Evolutionary conservation across 495 filamentous ascomycete species (phyloP).

Genomic region (Cercophora sp.): DNA sequence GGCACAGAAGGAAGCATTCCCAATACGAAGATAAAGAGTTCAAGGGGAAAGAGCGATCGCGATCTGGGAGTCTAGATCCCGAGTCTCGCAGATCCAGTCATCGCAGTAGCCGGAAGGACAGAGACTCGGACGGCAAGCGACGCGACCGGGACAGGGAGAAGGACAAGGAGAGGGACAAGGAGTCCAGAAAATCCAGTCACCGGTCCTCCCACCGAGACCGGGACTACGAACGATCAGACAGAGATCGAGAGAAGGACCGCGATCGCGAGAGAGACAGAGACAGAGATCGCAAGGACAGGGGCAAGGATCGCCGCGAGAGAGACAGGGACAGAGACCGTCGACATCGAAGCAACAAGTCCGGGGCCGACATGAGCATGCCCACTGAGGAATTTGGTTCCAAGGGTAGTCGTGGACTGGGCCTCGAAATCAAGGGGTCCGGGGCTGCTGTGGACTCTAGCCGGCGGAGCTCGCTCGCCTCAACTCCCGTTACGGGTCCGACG

Average conservation of each 20-base stretch:
- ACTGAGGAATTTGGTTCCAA: no score
- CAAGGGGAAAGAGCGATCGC: conserved; percentile 39
- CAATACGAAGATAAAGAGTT: conserved; percentile 35
- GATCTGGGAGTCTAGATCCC: conserved; percentile 46
- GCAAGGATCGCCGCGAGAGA: conserved; percentile 34
- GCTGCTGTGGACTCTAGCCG: conserved; percentile 28
- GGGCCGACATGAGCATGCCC: no score
- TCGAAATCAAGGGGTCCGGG: conserved; percentile 34
- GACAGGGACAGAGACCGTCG: conserved; percentile 42
- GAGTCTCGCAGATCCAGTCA: conserved; percentile 47
- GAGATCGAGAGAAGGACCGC: conserved; percentile 40
- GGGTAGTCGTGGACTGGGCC: conserved; percentile 28
- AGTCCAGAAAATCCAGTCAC: conserved; percentile 34
- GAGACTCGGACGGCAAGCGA: conserved; percentile 34
- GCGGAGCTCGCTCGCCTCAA: conserved; percentile 38
- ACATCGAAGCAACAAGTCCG: conserved; percentile 49
- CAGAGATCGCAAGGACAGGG: conserved; percentile 36
- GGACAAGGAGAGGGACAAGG: conserved; percentile 33
- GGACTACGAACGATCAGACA: conserved; percentile 37
- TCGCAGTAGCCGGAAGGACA: conserved; percentile 46
- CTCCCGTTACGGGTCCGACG: conserved; percentile 31
- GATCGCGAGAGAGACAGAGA: conserved; percentile 45
- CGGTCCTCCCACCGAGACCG: conserved; percentile 48
- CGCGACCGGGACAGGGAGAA: conserved; percentile 45
- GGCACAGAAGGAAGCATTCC: conserved; percentile 42